These are phyloP conservation scores for Epithele typhae DNA, from an alignment of 768 basidiomycete species.

Conservation along the genomic window DNA sequence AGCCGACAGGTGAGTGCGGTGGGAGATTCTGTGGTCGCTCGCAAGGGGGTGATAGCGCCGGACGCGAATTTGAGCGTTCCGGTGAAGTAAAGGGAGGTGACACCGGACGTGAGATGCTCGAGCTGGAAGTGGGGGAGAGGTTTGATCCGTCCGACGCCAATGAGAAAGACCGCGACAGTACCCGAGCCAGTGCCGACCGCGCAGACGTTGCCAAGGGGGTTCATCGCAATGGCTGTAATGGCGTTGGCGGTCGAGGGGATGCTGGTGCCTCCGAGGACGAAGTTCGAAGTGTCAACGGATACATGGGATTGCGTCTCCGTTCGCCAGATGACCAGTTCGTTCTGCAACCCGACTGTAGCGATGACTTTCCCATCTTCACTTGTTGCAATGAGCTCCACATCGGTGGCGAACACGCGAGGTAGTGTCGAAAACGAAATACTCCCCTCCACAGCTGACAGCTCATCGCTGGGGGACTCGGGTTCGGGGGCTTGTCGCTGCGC, in stretches of 20 bases:
- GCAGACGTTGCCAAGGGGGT: constrained; percentile 54
- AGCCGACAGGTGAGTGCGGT: constrained; percentile 8
- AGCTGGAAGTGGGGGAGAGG: constrained; percentile 40
- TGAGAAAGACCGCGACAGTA: constrained; percentile 56
- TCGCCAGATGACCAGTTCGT: constrained; percentile 72
- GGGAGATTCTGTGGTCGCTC: background rate
- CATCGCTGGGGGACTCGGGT: constrained; percentile 29
- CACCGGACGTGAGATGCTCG: constrained; percentile 28
- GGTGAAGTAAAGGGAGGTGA: constrained; percentile 9
- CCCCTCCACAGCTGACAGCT: constrained; percentile 33
- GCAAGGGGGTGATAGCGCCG: background rate
- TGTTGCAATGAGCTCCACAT: constrained; percentile 75
- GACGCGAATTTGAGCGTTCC: background rate
- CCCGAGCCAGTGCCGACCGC: constrained; percentile 74
- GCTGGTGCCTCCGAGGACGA: constrained; percentile 46
- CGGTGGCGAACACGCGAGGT: constrained; percentile 76
- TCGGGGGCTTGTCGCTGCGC: constrained; percentile 68
- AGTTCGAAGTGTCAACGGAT: constrained; percentile 46
- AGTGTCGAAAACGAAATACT: constrained; percentile 61
- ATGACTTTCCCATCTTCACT: constrained; percentile 64
- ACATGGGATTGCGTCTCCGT: constrained; percentile 37
- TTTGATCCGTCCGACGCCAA: constrained; percentile 36
- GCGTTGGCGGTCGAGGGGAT: constrained; percentile 45
- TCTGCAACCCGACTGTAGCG: constrained; percentile 72
- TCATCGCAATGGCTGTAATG: constrained; percentile 59